Evolutionary conservation across 1,284 basidiomycete species (phyloP), one percentile per base, ranked within the genome.

Genomic region (Apiotrichum veenhuisii): DNA sequence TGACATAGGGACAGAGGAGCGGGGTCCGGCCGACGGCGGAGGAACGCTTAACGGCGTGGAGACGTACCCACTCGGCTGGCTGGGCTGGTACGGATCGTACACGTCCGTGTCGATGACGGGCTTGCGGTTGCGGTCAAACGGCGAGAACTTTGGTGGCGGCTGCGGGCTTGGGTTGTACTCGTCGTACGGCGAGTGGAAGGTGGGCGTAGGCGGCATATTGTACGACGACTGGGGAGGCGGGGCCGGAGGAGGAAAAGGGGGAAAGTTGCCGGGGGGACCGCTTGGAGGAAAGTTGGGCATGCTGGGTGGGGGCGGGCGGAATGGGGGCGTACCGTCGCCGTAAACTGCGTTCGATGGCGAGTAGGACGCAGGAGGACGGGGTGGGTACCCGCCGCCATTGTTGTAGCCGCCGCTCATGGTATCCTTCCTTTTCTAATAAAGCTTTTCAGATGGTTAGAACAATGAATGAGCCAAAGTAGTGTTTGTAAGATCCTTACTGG

Each of bases 31-130:
- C n/a, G 46, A 37, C 9, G 27, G 46, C 2, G 30, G 46, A 1
- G 14, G 7, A 17, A 30, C 7, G 33, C 9, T 23, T 9, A 30
- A 20, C 25, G 30, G 30, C 14, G 34, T 48, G 7, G 27, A 33
- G 14, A 20, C 14, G 52, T 70, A 73, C 0, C 63, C 59, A 20
- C 49, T 52, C 49, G 23, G 55, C 42, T 66, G 66, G 43, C 49
- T 52, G 53, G 23, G 55, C 44, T 66, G 66, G 43, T 74, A 71
- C 5, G 72, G 72, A 58, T 74, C 72, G 56, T 74, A 74, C 4
- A 58, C 61, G 17, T 70, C 69, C 33, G 55, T 37, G 18, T 70
- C 68, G 45, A 65, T 20, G 8, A 11, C 2, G 18, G 44, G 44
- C 47, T 33, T 25, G 15, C 65, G 67, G 37, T 66, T 66, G 18